These are phyloP conservation scores for Pseudonectria foliicola DNA, from an alignment of 2,329 filamentous ascomycete species.

Conservation along the genomic window DNA sequence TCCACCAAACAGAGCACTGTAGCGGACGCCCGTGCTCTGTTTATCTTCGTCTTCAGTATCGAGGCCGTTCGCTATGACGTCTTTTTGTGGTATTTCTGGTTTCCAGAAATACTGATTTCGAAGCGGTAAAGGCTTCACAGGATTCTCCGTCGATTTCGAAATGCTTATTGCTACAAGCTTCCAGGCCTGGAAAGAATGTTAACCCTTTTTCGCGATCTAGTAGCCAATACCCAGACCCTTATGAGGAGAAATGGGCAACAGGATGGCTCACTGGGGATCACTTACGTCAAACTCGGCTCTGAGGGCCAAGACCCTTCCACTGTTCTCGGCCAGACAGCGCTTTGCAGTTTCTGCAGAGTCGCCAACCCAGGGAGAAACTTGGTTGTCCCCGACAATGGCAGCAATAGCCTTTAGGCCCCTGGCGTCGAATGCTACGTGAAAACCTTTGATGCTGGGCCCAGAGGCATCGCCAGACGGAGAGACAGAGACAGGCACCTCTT, in stretches of 20 bases:
- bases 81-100: slow-evolving; percentile 2
- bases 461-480: background rate
- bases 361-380: slow-evolving; percentile 4
- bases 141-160: background rate
- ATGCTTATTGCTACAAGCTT: background rate
- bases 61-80: slow-evolving; percentile 1
- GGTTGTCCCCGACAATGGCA: background rate
- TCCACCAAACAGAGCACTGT: slow-evolving; percentile 3
- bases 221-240: too few relatives aligned
- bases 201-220: too few relatives aligned
- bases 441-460: background rate
- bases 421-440: slow-evolving; percentile 2
- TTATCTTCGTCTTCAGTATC: background rate
- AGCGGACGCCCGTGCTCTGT: background rate
- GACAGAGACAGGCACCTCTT: slow-evolving; percentile 1
- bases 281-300: slow-evolving; percentile 5
- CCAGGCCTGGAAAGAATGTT: background rate
- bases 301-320: background rate
- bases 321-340: background rate
- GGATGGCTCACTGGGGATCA: background rate
- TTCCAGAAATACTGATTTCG: slow-evolving; percentile 1
- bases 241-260: background rate
- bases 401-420: slow-evolving; percentile 2
- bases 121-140: background rate
- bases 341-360: slow-evolving; percentile 1